phyloP scores from a whole-genome alignment of 2,329 filamentous ascomycete species.

The Pseudohalonectria lignicola region DNA sequence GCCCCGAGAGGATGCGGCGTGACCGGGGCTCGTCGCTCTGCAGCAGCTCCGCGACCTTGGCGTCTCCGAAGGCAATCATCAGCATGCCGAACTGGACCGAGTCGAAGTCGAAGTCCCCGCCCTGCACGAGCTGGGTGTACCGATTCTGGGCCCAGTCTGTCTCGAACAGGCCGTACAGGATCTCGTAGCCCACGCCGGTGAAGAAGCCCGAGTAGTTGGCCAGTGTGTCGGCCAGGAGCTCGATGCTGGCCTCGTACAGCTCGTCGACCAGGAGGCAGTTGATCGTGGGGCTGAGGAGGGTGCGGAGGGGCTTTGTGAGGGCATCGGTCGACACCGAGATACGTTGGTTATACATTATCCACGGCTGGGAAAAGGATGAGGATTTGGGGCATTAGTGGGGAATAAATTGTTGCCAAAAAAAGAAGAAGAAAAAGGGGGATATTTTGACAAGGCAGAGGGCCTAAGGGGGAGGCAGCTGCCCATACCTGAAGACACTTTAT shows the following conservation, averaged over 20 bases:
- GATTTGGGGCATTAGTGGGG: conserved; percentile 5
- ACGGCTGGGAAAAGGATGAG: conserved; percentile 40
- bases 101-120: conserved; percentile 53
- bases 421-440: neutral
- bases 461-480: too few species aligned
- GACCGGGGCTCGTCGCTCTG: conserved; percentile 36
- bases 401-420: too few species aligned
- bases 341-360: conserved; percentile 63
- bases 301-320: conserved; percentile 46
- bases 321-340: conserved; percentile 45
- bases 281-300: conserved; percentile 48
- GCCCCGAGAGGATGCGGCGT: conserved; percentile 40
- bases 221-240: conserved; percentile 55
- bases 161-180: conserved; percentile 47
- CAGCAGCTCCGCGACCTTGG: conserved; percentile 49
- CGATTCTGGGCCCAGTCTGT: conserved; percentile 46
- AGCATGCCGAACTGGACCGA: conserved; percentile 55
- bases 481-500: conserved; percentile 52
- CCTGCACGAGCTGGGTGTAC: conserved; percentile 38
- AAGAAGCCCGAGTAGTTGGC: conserved; percentile 56
- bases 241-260: conserved; percentile 48
- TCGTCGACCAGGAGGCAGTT: conserved; percentile 47
- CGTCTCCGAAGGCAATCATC: conserved; percentile 58
- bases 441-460: neutral
- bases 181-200: conserved; percentile 42